These are phyloP conservation scores for Marasmius sp. DNA, from an alignment of 1,284 basidiomycete species.

Conservation along the genomic window DNA sequence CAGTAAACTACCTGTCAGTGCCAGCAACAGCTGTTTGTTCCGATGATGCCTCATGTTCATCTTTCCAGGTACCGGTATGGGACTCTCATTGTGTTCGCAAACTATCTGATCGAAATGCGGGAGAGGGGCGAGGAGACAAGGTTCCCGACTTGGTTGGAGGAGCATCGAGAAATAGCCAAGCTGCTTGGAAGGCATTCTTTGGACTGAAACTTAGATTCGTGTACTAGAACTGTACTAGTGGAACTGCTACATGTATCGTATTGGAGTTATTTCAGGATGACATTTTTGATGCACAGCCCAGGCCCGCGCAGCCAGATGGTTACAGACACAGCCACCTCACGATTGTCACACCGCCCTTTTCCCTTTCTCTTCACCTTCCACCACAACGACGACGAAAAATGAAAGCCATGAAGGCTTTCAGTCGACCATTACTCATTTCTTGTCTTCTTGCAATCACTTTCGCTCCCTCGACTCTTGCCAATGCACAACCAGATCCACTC, in stretches of 20 bases:
- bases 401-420: background rate
- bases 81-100: slow-evolving; percentile 91
- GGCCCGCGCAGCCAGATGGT: background rate
- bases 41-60: slow-evolving; percentile 3
- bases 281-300: background rate
- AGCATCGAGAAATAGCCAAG: slow-evolving; percentile 83
- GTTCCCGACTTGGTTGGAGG: slow-evolving; percentile 83
- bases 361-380: background rate
- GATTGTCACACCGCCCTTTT: background rate
- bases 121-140: slow-evolving; percentile 45
- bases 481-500: background rate
- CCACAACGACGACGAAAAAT: background rate
- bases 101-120: slow-evolving; percentile 87
- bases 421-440: slow-evolving; percentile 1
- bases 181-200: slow-evolving; percentile 73
- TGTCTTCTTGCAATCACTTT: background rate
- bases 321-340: background rate
- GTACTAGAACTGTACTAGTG: background rate
- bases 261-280: background rate
- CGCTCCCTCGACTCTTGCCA: background rate
- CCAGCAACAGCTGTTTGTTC: background rate
- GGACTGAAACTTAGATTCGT: slow-evolving; percentile 46
- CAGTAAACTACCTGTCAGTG: slow-evolving; percentile 82
- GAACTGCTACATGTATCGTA: background rate
- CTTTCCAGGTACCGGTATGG: slow-evolving; percentile 77